A percentile compares a stretch with the other conserved stretches of the same genome.
Conservation (phyloP, 768 basidiomycete genomes). For the Amanita subjunquillea region DNA sequence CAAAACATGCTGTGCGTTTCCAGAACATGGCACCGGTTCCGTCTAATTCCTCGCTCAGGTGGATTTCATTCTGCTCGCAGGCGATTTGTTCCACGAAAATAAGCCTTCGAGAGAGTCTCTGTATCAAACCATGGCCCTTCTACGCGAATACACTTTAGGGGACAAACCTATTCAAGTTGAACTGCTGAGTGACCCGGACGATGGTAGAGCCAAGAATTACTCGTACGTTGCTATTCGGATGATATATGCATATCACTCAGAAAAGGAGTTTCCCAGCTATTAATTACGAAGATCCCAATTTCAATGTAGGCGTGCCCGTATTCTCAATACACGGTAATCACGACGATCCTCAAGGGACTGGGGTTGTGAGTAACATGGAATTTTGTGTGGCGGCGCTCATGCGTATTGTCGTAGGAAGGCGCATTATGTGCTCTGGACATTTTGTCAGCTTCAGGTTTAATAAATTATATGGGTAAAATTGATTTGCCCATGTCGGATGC, state of each 20-base stretch:
- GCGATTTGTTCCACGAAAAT: constrained; percentile 98
- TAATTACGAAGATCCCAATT: constrained; percentile 94
- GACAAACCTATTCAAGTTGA: constrained; percentile 87
- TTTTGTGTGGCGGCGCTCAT: background rate
- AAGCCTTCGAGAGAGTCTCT: constrained; percentile 85
- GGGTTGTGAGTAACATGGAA: constrained; percentile 48
- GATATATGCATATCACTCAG: background rate
- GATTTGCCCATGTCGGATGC: constrained; percentile 73
- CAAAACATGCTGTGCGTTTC: constrained; percentile 68
- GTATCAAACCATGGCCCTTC: constrained; percentile 79
- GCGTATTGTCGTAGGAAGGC: constrained; percentile 45
- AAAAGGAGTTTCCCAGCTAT: constrained; percentile 78
- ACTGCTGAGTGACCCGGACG: constrained; percentile 84
- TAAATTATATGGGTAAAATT: constrained; percentile 98
- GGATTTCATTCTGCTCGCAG: constrained; percentile 90
- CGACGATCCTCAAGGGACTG: constrained; percentile 96
- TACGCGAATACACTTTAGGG: constrained; percentile 85
- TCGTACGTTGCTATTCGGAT: constrained; percentile 41
- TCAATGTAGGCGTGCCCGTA: constrained; percentile 92
- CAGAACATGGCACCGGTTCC: background rate
- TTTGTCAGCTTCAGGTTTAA: constrained; percentile 83
- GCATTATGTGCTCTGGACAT: constrained; percentile 93
- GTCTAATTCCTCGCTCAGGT: constrained; percentile 42
- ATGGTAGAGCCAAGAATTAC: constrained; percentile 79
- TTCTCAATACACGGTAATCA: constrained; percentile 99